Evolutionary conservation across 768 basidiomycete species (phyloP).

Genomic region (Rhodotorula graminis): DNA sequence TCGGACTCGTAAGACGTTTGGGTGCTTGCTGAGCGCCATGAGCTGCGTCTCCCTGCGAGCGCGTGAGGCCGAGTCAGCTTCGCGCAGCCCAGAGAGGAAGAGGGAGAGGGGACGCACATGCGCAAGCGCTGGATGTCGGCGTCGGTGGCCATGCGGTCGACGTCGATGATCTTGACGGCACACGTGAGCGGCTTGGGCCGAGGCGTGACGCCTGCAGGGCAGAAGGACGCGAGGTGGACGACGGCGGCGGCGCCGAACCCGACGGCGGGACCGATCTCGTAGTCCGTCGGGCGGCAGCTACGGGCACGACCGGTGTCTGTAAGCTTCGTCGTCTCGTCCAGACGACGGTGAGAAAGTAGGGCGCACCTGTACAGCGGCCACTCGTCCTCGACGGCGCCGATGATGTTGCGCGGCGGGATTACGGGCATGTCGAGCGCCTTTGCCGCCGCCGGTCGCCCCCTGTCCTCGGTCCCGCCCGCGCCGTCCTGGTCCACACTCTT

Average conservation of each 20-base stretch:
- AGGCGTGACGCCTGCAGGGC: conserved; percentile 44
- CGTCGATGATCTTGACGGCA: conserved; percentile 77
- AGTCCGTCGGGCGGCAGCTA: conserved; percentile 29
- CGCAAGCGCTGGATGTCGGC: conserved; percentile 32
- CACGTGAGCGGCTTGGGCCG: conserved; percentile 53
- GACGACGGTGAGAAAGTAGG: too few relatives aligned
- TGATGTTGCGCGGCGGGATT: conserved; percentile 4
- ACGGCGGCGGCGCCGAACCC: conserved; percentile 81
- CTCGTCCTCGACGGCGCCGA: conserved; percentile 35
- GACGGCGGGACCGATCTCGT: conserved; percentile 25
- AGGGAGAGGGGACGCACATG: conserved; percentile 43
- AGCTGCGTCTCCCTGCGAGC: conserved; percentile 67
- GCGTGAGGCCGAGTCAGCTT: conserved; percentile 46
- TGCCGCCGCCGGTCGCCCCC: too few relatives aligned
- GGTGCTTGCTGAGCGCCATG: conserved; percentile 87
- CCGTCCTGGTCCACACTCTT: neutral
- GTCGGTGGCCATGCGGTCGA: conserved; percentile 64
- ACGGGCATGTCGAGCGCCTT: conserved; percentile 2
- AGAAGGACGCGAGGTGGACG: conserved; percentile 73
- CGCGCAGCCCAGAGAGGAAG: conserved; percentile 56
- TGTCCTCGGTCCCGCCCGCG: neutral
- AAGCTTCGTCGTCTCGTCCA: neutral
- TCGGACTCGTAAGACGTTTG: conserved; percentile 85
- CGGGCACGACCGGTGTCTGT: too few relatives aligned
- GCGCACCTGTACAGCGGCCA: conserved; percentile 34